Conservation (phyloP, 2,329 filamentous ascomycete genomes). For the Colletotrichum sp. region DNA sequence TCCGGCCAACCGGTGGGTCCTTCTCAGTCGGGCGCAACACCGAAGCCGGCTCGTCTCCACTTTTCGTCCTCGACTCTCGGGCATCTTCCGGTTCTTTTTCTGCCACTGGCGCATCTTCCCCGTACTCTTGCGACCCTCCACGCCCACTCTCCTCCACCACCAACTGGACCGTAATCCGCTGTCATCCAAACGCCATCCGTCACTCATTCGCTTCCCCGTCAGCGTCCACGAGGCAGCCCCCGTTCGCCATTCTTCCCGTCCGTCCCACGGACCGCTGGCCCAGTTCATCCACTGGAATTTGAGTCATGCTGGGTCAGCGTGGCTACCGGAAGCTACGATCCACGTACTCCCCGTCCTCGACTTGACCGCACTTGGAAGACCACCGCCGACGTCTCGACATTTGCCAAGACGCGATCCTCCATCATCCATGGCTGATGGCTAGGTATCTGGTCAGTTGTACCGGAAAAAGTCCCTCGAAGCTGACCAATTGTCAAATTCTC, state of each 20-base stretch:
- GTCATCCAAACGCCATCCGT: neutral
- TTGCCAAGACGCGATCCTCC: conserved; percentile 3
- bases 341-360: neutral
- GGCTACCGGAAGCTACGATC: neutral
- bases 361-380: neutral
- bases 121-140: neutral
- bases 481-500: neutral
- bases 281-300: neutral
- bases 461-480: neutral
- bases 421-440: neutral
- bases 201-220: neutral
- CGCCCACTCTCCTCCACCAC: neutral
- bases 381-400: neutral
- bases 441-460: neutral
- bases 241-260: neutral
- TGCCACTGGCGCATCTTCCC: neutral
- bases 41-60: neutral
- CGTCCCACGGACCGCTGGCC: neutral
- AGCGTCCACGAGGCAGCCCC: neutral
- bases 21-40: neutral
- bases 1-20: neutral
- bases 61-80: neutral
- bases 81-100: conserved; percentile 11
- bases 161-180: neutral
- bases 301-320: neutral